Evolutionary conservation across 202 grass and related monocot genomes (phyloP), one percentile per base, ranked within the genome.

Genomic region (Miscanthus sacchariflorus): DNA sequence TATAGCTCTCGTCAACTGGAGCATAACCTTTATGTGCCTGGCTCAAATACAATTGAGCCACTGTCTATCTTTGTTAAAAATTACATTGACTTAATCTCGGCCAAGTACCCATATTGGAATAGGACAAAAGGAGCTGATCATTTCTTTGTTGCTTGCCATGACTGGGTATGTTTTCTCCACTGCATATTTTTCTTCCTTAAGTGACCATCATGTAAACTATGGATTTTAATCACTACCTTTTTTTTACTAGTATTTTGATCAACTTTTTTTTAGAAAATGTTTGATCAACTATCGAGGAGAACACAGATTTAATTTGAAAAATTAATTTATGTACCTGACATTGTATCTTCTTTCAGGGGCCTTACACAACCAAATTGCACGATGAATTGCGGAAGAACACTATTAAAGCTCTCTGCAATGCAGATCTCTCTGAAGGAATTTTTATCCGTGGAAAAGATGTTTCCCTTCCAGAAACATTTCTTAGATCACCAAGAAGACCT

Each of bases 71-170:
- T 95, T 49, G 2, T 98, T 49, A 98, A 93, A 59, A 89, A 89
- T 23, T 98, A 98, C 85, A 88, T 98, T 54, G 85, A 98, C 84
- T 80, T 83, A 86, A 93, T 98, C 61, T 89, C 93, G 42, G 63
- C 84, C 75, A 95, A 98, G 85, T 98, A 94, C 43, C 87, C 87
- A 0, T 90, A 93, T 39, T 98, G 96, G 96, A 98, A 98, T 76
- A 25, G 93, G 80, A 98, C 84, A 45, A 94, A 87, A 91, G 95
- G 95, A 68, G 86, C 88, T 15, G 93, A 98, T 85, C 95, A 98
- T 91, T 98, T 98, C 82, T 92, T 95, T 19, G 95, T 98, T 28
- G 95, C 93, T 82, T 98, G 95, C 78, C 95, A 98, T 89, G 95
- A 98, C 81, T 98, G 95, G 95, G 95, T 98, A 98, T 81, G 67